Conservation (phyloP, 176 grass and related monocot genomes). For the Carex myosuroides region DNA sequence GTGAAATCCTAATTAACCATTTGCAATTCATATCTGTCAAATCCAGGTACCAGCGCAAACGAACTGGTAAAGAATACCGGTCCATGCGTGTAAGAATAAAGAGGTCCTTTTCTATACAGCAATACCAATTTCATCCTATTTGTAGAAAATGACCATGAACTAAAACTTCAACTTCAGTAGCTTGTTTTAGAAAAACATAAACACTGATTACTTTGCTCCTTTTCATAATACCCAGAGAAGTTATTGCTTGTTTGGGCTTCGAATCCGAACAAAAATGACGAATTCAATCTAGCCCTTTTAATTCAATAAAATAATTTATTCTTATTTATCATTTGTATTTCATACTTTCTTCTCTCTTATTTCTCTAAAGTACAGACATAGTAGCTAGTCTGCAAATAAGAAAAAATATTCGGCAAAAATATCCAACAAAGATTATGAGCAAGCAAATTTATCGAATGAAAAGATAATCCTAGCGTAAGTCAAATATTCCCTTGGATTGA, state of each 20-base stretch:
- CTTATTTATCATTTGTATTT: not conserved
- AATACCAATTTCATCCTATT: not conserved
- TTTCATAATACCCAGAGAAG: not conserved
- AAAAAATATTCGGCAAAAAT: not conserved
- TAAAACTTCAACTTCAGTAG: not conserved
- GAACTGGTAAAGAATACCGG: not conserved
- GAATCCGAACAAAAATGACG: not conserved
- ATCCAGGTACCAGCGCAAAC: not conserved
- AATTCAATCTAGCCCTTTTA: not conserved
- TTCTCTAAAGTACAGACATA: not conserved
- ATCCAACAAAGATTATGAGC: not conserved
- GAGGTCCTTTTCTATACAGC: not conserved
- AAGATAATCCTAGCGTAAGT: too few relatives aligned
- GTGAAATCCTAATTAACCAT: not conserved
- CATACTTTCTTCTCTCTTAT: not conserved
- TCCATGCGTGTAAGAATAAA: not conserved
- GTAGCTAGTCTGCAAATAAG: not conserved
- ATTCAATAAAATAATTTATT: not conserved
- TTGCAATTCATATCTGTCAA: not conserved
- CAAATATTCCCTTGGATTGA: not conserved
- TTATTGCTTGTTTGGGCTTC: not conserved
- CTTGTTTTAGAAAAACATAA: not conserved
- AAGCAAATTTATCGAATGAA: not conserved
- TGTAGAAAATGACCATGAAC: not conserved
- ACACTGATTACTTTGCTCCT: not conserved